Evolutionary conservation across 139 green algal species (phyloP).

Genomic region (Coccomyxa sp.): DNA sequence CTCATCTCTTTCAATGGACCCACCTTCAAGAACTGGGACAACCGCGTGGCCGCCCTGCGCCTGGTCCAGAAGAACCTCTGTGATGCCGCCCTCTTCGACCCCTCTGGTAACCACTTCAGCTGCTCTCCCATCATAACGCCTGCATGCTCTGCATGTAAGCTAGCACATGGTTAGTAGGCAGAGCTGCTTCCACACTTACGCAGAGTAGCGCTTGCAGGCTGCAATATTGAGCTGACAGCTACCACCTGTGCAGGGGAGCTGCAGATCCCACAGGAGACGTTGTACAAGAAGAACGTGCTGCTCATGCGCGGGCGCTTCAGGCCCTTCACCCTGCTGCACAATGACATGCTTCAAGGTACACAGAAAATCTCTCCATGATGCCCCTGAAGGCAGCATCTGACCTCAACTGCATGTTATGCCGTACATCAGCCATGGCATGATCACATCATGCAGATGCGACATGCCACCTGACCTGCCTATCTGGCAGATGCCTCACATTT

Average conservation of each 20-base stretch:
- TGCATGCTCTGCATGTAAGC: too few species aligned
- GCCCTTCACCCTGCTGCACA: slow-evolving; percentile 50
- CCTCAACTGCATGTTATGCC: too few species aligned
- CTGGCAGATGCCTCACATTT: too few species aligned
- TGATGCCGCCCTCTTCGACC: slow-evolving; percentile 41
- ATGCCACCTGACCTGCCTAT: too few species aligned
- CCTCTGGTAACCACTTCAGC: slow-evolving; percentile 10
- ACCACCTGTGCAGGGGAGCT: slow-evolving; percentile 12
- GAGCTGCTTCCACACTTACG: too few species aligned
- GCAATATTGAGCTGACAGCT: not conserved
- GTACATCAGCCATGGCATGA: too few species aligned
- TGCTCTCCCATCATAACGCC: too few species aligned
- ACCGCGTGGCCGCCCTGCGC: slow-evolving; percentile 28
- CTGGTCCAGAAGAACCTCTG: slow-evolving; percentile 39
- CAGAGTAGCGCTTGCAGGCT: not conserved
- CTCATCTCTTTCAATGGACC: slow-evolving; percentile 33
- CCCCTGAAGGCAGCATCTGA: too few species aligned
- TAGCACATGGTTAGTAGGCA: too few species aligned
- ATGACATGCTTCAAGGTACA: slow-evolving; percentile 48
- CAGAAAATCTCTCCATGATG: too few species aligned
- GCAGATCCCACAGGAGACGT: slow-evolving; percentile 26
- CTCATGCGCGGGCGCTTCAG: slow-evolving; percentile 42
- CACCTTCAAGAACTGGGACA: slow-evolving; percentile 30
- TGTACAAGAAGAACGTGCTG: slow-evolving; percentile 51
- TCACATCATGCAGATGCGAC: too few species aligned